Base-by-base conservation (phyloP, 2,329 filamentous ascomycete species). In the Talaromyces atroroseus region DNA sequence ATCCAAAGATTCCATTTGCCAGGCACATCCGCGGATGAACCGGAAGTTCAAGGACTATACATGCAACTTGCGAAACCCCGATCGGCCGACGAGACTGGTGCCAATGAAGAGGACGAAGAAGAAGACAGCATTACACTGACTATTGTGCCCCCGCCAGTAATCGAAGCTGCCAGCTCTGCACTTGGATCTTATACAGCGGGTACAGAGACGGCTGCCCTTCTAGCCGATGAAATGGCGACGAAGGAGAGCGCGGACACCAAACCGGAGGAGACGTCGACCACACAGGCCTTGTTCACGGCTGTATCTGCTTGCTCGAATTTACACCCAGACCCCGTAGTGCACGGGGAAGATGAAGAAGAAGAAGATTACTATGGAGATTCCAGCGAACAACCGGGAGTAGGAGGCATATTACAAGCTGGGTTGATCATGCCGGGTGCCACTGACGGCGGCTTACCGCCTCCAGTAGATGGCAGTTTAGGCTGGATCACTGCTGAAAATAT, bases 401-500 rank as follows among this genome's bases (percentile, higher is more conserved):
- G 60, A 20, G 62, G 59, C 29, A 58, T 75, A n/a, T 69, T 71
- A 50, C 68, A 71, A 59, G 63, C 70, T 4, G 73, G 74, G 7
- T 59, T 76, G 53, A 66, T 72, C 14, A 63, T 67, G 16, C 67
- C 68, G 16, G 71, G 71, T 11, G 66, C 65, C 38, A 64, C 57
- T 36, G 65, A 68, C 46, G 71, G 73, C 2, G 74, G 70, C 3
- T 56, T 79, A 45, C 77, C 77, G 29, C 76, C 76, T 34, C 72
- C 77, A 3, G 70, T 79, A 64, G 74, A 73, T 36, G 76, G 76
- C 16, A 78, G 77, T 56, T 77, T 75, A 1, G 76, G 77, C 8
- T 79, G 76, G 77, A 78, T 97, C 67, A 97, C 92, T 16, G 88
- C 89, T 8, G 92, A 96, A 56, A 97, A 96, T 65, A 86, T 95